phyloP scores from a whole-genome alignment of 148 eudicot genomes.

The Camellia sinensis region DNA sequence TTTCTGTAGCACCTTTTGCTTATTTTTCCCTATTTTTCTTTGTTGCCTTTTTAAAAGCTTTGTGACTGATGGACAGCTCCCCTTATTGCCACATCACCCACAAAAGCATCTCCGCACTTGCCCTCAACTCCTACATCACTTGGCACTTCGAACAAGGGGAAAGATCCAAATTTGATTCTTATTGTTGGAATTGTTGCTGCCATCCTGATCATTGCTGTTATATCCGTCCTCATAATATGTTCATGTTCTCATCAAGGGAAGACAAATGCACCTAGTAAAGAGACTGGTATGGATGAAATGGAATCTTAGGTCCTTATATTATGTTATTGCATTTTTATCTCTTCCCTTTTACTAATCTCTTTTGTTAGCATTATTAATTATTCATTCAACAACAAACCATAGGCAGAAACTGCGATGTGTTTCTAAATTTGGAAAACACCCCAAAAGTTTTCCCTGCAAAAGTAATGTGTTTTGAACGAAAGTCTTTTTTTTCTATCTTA shows the following conservation, averaged over 20 bases:
- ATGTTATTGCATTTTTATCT: background rate
- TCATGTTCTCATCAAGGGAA: slow-evolving; percentile 44
- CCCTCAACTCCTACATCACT: slow-evolving; percentile 44
- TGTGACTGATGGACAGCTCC: slow-evolving; percentile 60
- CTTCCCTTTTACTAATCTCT: background rate
- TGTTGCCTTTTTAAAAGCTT: slow-evolving; percentile 4
- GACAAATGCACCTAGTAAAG: slow-evolving; percentile 44
- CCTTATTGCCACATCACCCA: slow-evolving; percentile 43
- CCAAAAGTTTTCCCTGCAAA: background rate
- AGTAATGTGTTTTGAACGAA: background rate
- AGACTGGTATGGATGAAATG: slow-evolving; percentile 51
- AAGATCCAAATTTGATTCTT: slow-evolving; percentile 41
- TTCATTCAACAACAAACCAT: background rate
- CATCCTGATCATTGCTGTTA: slow-evolving; percentile 40
- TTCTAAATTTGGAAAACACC: background rate
- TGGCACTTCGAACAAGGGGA: slow-evolving; percentile 39
- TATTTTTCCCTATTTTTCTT: background rate
- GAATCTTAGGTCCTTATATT: slow-evolving; percentile 2
- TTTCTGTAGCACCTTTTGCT: background rate
- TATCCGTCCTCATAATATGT: slow-evolving; percentile 48
- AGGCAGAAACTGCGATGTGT: background rate
- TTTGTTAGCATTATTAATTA: background rate
- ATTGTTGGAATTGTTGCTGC: slow-evolving; percentile 52
- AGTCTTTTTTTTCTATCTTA: background rate
- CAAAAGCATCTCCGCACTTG: slow-evolving; percentile 35